Evolutionary conservation across 805 yeast species (phyloP), one percentile per base, ranked within the genome.

Genomic region (Kuraishia floccosa): DNA sequence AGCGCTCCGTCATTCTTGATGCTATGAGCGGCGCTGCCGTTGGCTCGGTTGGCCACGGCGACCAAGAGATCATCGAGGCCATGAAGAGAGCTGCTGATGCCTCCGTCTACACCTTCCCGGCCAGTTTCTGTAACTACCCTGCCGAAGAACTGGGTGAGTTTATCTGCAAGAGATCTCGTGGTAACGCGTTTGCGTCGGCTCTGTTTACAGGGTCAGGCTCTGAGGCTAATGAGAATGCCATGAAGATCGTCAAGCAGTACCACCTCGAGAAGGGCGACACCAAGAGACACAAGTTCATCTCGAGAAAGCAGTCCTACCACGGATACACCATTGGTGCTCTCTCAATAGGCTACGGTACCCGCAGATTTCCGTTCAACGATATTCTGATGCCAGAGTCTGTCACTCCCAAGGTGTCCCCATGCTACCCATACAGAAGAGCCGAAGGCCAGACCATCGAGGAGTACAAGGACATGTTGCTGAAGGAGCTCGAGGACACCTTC

Each of bases 191-290:
- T 36, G 39, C 50, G 3, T 52, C 63, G 17, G 68, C 63, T 10
- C 36, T 60, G 28, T 55, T 82, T 37, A 68, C 73, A 39, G 78
- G 78, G 42, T 71, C 83, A 2, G 93, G 93, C 31, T 66, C 86
- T 14, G 89, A 79, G 50, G 84, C 89, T 28, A 79, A 79, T 44
- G 89, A 79, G 47, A 84, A 83, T 21, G 86, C 86, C 4, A 51
- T 79, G 44, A 79, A 80, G 50, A 77, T 80, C 46, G 80, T 80
- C 17, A 53, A 56, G 39, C 71, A 65, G 43, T 65, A 65, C 40
- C 59, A 52, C 37, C 41, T 56, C 30, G 72, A 65, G 43, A 56
- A 48, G 16, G 64, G 65, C 22, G 62, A 60, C 34, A 46, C 56
- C 6, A 48, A 53, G 25, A 60, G 68, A 42, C 40, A 43, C 38